Base-by-base conservation (phyloP, 2,329 filamentous ascomycete genomes). In the Ascochyta viciae-villosae region DNA sequence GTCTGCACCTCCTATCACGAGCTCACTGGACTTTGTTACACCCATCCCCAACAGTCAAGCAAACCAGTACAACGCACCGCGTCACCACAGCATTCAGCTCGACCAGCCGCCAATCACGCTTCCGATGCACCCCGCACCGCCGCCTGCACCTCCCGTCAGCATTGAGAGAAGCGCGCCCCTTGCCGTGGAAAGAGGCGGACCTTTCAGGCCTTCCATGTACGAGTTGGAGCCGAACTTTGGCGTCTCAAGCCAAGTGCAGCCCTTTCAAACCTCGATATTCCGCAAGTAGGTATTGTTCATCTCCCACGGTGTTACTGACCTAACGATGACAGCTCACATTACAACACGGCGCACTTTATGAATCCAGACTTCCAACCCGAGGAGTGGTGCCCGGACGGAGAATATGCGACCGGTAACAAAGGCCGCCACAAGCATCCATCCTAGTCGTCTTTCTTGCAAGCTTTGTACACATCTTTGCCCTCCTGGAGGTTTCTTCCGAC, bases 361-460 rank as follows among this genome's bases (percentile, higher is more conserved):
- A 83, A 82, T 60, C 77, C 79, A 19, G 79, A 82, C 29, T 83
- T 83, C 62, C 79, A 83, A 54, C 81, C 81, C 6, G 80, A 83
- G 60, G 78, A 82, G 56, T 83, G 81, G 80, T 75, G 73, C 58
- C 81, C 81, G 3, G 79, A 80, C 19, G 70, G 75, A 50, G 80
- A 82, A 46, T 81, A 80, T 56, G 68, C 75, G 29, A 76, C 72
- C 15, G 66, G 66, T 34, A 70, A 71, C 39, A 74, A 74, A 58
- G 68, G 70, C 29, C 72, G 74, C 48, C 71, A 76, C 64, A 76
- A 76, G 58, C 64, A 69, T 35, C 74, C 70, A 10, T 70, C 71
- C 49, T 74, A 66, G 64, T 34, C 54, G 46, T 37, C 49, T 62
- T 61, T 59, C 31, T 53, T 58, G 47, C 52, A 48, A 47, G 59